Base-by-base conservation (phyloP, 2,329 filamentous ascomycete species). In the Botryotinia convoluta region DNA sequence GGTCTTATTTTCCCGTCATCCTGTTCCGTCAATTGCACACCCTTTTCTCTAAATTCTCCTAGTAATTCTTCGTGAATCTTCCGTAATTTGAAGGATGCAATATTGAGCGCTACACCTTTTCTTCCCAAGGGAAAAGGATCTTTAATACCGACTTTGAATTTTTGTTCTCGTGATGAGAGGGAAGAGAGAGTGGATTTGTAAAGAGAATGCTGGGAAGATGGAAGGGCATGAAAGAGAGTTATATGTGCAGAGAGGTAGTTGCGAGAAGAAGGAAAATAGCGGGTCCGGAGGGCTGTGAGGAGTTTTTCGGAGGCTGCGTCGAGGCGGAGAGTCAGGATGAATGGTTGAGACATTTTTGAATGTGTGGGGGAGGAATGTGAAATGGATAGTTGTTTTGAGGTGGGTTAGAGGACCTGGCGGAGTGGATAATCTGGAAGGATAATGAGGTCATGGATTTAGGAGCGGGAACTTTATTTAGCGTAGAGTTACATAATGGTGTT, bases 201-300 rank as follows among this genome's bases (percentile, higher is more conserved):
- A 26, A 69, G 59, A 7, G 60, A 26, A n/a, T 59, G 48, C 3
- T 64, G 26, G 20, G 60, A 35, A 26, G 71, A 37, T 29, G 73
- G 71, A 9, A 74, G 71, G 1, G 71, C 71, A 10, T 74, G 73
- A 32, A 74, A 74, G 10, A 74, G 59, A 20, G 73, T 73, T 32
- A 74, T 65, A 37, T 74, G 73, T 20, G 73, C 71, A 39, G 59
- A 54, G 60, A 74, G 73, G 44, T 71, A 57, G 44, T 74, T 74
- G 48, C 65, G 44, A 4, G 44, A 35, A 20, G 35, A 8, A n/a
- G 71, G 71, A 37, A 71, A 73, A 44, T 65, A 62, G 44, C 61
- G 65, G n/a, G 65, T 59, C 20, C 71, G 73, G 32, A 73, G 61
- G 18, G 32, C 6, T 0, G 71, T 73, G 26, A 74, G 60, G 20